Conservation (phyloP, 1,284 basidiomycete genomes). For the Trichosporon sp. region DNA sequence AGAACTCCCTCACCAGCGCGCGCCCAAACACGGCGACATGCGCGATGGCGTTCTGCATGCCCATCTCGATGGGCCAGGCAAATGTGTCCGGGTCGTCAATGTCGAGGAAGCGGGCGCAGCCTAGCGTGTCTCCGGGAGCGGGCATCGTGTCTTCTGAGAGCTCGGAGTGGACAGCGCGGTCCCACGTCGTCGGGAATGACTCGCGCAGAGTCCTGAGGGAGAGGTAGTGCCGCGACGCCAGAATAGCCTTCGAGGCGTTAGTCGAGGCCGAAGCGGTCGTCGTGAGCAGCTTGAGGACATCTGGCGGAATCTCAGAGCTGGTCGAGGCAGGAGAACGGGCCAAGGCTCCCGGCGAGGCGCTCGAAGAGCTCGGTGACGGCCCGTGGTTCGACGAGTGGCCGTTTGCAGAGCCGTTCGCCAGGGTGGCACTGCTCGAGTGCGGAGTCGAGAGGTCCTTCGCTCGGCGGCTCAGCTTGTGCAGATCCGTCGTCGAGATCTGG, state of each 20-base stretch:
- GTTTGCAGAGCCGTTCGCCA: neutral
- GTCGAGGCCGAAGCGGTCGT: conserved; percentile 21
- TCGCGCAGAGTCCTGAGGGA: conserved; percentile 26
- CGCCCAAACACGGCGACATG: conserved; percentile 41
- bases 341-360: conserved; percentile 14
- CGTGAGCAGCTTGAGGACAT: conserved; percentile 34
- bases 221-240: conserved; percentile 35
- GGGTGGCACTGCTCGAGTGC: neutral
- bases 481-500: conserved; percentile 31
- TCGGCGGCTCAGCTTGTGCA: conserved; percentile 27
- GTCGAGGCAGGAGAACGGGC: conserved; percentile 19
- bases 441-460: conserved; percentile 19
- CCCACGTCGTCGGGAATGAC: conserved; percentile 34
- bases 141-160: conserved; percentile 34
- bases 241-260: conserved; percentile 24
- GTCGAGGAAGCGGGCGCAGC: conserved; percentile 33
- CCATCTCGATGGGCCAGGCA: conserved; percentile 45
- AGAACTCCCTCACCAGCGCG: conserved; percentile 36
- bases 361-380: conserved; percentile 18
- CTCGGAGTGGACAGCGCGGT: conserved; percentile 33
- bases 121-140: conserved; percentile 32
- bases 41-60: conserved; percentile 38
- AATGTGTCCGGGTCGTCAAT: conserved; percentile 32
- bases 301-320: conserved; percentile 22
- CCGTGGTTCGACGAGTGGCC: conserved; percentile 17